These are phyloP conservation scores for Fusarium sp. DNA, from an alignment of 2,329 filamentous ascomycete genomes.

Conservation along the genomic window DNA sequence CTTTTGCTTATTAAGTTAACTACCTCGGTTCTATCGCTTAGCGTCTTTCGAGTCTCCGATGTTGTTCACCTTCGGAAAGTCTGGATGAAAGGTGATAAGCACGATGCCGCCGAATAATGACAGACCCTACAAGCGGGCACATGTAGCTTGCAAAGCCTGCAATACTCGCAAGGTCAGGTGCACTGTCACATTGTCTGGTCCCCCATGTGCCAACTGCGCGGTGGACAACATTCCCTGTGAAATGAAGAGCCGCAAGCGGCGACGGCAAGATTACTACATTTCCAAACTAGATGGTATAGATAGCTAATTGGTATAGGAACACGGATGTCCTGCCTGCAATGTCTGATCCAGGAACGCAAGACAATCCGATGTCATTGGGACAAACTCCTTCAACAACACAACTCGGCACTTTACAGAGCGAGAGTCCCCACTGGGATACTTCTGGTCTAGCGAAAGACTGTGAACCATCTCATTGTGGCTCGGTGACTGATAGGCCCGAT, in stretches of 20 bases:
- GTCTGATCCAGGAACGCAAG: background rate
- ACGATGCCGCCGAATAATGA: background rate
- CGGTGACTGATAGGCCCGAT: background rate
- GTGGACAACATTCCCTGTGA: background rate
- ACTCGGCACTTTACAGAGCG: background rate
- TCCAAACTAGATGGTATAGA: fast-evolving
- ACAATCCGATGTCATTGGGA: fast-evolving
- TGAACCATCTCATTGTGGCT: fast-evolving
- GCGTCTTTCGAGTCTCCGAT: background rate
- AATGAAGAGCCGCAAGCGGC: background rate
- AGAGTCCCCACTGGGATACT: background rate
- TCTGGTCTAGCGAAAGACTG: background rate
- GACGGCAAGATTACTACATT: background rate
- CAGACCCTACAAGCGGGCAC: background rate
- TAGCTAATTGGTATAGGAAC: background rate
- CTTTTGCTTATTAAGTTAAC: background rate
- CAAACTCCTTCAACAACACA: background rate
- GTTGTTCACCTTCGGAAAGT: background rate
- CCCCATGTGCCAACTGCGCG: conserved; percentile 2
- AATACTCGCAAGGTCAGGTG: background rate
- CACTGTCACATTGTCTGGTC: background rate
- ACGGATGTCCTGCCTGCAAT: background rate
- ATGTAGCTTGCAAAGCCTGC: background rate
- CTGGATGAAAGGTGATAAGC: no score
- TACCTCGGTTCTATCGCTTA: background rate